Evolutionary conservation across 768 basidiomycete species (phyloP).

Genomic region (Termitomyces sp.): DNA sequence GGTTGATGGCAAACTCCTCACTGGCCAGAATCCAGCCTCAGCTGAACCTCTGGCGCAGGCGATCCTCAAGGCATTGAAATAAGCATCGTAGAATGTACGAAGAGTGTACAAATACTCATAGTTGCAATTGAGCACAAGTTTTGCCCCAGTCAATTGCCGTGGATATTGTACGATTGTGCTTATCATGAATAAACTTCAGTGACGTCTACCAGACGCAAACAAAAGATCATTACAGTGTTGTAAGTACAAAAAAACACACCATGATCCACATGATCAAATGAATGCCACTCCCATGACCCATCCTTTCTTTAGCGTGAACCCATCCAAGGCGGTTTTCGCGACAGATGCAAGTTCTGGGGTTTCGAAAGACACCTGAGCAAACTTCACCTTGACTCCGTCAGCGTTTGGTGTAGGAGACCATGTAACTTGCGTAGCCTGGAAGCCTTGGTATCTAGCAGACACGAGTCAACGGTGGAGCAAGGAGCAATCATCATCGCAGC

Average conservation of each 20-base stretch:
- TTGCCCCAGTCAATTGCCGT: not conserved
- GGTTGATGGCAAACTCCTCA: conserved; percentile 55
- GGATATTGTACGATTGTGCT: not conserved
- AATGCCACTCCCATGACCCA: conserved; percentile 82
- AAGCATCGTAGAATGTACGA: not conserved
- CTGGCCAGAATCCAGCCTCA: conserved; percentile 75
- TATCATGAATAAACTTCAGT: not conserved
- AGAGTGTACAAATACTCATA: not conserved
- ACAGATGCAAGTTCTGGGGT: conserved; percentile 66
- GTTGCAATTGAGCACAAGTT: not conserved
- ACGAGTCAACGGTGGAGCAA: not conserved
- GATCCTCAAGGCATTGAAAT: conserved; percentile 47
- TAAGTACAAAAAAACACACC: conserved; percentile 13
- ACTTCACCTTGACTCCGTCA: conserved; percentile 66
- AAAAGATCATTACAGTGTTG: conserved; percentile 4
- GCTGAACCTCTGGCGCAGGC: conserved; percentile 54
- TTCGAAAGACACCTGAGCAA: conserved; percentile 80
- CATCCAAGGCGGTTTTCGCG: conserved; percentile 81
- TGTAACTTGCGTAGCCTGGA: conserved; percentile 65
- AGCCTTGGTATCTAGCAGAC: conserved; percentile 72
- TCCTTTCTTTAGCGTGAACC: conserved; percentile 82
- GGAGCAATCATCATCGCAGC: not conserved
- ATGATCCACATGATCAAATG: conserved; percentile 31
- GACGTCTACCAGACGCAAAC: not conserved
- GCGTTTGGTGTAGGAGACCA: conserved; percentile 67